A percentile compares a stretch with the other conserved stretches of the same genome.
These are phyloP conservation scores for Peribolospora kevripleyi DNA, from an alignment of 768 basidiomycete species.

Conservation along the genomic window DNA sequence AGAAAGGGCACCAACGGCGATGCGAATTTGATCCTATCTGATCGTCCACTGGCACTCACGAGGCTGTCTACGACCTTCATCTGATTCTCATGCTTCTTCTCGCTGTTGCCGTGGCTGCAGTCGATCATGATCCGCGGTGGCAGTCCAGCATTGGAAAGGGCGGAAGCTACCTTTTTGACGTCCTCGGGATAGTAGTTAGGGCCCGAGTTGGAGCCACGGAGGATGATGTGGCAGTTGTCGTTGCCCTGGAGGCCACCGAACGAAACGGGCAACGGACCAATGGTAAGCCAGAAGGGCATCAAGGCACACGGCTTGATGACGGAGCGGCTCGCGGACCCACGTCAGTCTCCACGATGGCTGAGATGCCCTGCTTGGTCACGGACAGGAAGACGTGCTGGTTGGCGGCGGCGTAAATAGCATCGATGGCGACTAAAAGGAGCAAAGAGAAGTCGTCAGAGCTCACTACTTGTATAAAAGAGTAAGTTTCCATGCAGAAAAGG, in stretches of 20 bases:
- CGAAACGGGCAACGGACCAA: neutral
- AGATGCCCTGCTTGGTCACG: constrained; percentile 88
- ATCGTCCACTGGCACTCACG: constrained; percentile 24
- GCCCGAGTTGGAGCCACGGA: constrained; percentile 68
- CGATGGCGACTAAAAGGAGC: constrained; percentile 48
- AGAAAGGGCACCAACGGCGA: too few relatives aligned
- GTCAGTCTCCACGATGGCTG: constrained; percentile 83
- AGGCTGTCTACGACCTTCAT: constrained; percentile 72
- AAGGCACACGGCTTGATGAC: constrained; percentile 14
- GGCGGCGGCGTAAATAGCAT: constrained; percentile 80
- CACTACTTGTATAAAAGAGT: too few relatives aligned
- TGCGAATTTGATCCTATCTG: constrained; percentile 8
- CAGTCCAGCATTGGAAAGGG: constrained; percentile 54
- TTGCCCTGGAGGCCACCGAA: constrained; percentile 33
- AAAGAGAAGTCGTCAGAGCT: too few relatives aligned
- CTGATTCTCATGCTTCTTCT: constrained; percentile 74
- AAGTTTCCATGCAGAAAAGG: too few relatives aligned
- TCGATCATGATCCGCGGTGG: constrained; percentile 64
- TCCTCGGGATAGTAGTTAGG: constrained; percentile 67
- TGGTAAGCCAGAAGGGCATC: neutral
- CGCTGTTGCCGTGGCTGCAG: constrained; percentile 88
- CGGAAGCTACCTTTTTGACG: constrained; percentile 48
- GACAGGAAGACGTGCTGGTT: constrained; percentile 83
- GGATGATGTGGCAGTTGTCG: constrained; percentile 76
- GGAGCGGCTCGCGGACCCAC: constrained; percentile 14